A percentile compares a stretch with the other conserved stretches of the same genome.
Conservation (phyloP, 768 basidiomycete genomes). For the Amanita thiersii region DNA sequence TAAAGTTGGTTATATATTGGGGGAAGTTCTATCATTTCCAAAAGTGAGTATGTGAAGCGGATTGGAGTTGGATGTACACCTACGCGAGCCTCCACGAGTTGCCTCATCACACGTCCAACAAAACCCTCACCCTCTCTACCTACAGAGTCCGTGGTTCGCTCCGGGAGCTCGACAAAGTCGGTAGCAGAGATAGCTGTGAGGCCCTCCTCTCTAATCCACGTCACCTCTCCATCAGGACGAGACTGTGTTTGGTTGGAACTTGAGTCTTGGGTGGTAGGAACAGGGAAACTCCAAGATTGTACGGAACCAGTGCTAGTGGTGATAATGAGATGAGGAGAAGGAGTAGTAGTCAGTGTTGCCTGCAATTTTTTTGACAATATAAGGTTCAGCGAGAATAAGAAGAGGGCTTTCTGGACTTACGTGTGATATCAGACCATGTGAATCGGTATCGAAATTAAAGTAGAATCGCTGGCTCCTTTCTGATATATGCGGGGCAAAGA, state of each 20-base stretch:
- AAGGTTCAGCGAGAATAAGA: conserved; percentile 3
- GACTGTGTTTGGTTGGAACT: conserved; percentile 24
- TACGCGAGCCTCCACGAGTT: conserved; percentile 55
- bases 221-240: conserved; percentile 22
- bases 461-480: conserved; percentile 42
- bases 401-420: conserved; percentile 28
- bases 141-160: conserved; percentile 27
- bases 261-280: neutral
- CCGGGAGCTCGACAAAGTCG: conserved; percentile 74
- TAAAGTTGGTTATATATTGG: conserved; percentile 56
- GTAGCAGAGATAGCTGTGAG: conserved; percentile 56
- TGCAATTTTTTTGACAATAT: no score
- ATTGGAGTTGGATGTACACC: conserved; percentile 1
- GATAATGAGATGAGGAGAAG: conserved; percentile 31
- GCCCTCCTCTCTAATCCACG: conserved; percentile 80
- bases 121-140: conserved; percentile 44
- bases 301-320: conserved; percentile 73
- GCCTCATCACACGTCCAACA: conserved; percentile 41
- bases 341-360: neutral
- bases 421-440: conserved; percentile 62
- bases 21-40: conserved; percentile 51
- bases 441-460: conserved; percentile 57
- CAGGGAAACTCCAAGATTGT: conserved; percentile 67
- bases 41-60: neutral
- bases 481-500: conserved; percentile 41